These are phyloP conservation scores for Paecilomyces formosus DNA, from an alignment of 2,329 filamentous ascomycete genomes.

Conservation along the genomic window DNA sequence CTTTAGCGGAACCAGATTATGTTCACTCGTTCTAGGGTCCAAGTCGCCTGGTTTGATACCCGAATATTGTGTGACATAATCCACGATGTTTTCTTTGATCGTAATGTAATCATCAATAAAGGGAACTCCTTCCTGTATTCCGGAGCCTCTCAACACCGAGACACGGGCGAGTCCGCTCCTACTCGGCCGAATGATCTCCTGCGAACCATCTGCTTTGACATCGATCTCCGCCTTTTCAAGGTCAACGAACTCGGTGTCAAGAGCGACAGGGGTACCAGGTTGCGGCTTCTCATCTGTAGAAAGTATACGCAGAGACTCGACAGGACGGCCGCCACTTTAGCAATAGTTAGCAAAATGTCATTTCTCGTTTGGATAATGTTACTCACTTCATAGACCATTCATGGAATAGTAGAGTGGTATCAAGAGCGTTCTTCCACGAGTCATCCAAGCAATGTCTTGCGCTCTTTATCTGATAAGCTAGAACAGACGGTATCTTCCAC, in stretches of 20 bases:
- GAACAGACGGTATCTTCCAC: conserved; percentile 87
- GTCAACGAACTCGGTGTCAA: conserved; percentile 95
- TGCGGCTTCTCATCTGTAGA: conserved; percentile 57
- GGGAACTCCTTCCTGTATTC: conserved; percentile 68
- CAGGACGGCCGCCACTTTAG: conserved; percentile 25
- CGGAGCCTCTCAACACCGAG: conserved; percentile 75
- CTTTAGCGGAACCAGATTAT: conserved; percentile 81
- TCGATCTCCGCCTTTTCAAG: conserved; percentile 91
- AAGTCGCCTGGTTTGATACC: conserved; percentile 83
- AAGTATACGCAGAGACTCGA: conserved; percentile 32
- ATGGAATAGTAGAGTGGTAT: conserved; percentile 76
- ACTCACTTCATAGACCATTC: conserved; percentile 53
- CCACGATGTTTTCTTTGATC: conserved; percentile 83
- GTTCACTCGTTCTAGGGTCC: conserved; percentile 66
- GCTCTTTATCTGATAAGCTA: conserved; percentile 77
- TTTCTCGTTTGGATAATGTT: neutral
- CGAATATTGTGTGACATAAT: conserved; percentile 91
- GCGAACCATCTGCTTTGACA: conserved; percentile 87
- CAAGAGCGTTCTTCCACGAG: conserved; percentile 75
- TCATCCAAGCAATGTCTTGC: conserved; percentile 77
- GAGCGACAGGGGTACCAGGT: conserved; percentile 68
- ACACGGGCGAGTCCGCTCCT: conserved; percentile 89
- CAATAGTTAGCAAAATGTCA: conserved; percentile 1
- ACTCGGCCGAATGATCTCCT: conserved; percentile 84
- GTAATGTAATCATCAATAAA: conserved; percentile 98